These are phyloP conservation scores for Heliocybe sulcata DNA, from an alignment of 1,284 basidiomycete genomes.

Conservation along the genomic window DNA sequence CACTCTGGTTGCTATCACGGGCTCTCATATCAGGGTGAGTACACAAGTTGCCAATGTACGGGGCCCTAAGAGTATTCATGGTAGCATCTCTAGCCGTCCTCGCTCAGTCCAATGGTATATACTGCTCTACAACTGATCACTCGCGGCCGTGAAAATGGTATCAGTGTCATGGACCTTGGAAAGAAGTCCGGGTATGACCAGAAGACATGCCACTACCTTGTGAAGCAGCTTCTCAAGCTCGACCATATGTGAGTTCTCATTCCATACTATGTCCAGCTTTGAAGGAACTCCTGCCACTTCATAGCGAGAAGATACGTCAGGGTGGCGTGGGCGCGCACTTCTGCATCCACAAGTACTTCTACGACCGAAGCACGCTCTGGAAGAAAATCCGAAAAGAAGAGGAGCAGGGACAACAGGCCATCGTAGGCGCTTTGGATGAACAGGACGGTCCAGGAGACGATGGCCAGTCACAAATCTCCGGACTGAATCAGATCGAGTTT, in stretches of 20 bases:
- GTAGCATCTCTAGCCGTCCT: conserved; percentile 48
- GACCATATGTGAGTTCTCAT: conserved; percentile 65
- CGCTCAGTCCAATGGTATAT: conserved; percentile 79
- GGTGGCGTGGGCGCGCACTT: conserved; percentile 73
- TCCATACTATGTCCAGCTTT: neutral
- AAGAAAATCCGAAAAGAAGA: conserved; percentile 66
- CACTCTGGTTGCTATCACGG: conserved; percentile 74
- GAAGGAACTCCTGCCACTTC: neutral
- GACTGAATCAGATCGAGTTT: conserved; percentile 36
- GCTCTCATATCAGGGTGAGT: conserved; percentile 72
- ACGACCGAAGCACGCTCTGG: conserved; percentile 64
- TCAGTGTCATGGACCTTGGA: conserved; percentile 74
- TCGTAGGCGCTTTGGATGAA: conserved; percentile 18
- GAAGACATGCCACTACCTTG: conserved; percentile 83
- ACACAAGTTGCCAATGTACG: neutral
- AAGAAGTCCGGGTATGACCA: conserved; percentile 80
- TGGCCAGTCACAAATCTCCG: conserved; percentile 27
- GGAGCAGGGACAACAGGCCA: conserved; percentile 29
- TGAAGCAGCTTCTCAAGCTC: conserved; percentile 66
- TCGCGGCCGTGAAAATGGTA: conserved; percentile 68
- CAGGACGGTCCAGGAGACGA: conserved; percentile 25
- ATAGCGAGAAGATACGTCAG: conserved; percentile 65
- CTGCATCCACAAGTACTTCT: conserved; percentile 74
- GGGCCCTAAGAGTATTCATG: conserved; percentile 4
- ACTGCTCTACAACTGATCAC: conserved; percentile 82